Evolutionary conservation across 2,329 filamentous ascomycete genomes (phyloP), one percentile per base, ranked within the genome.

Genomic region (Penicillium sclerotiorum): DNA sequence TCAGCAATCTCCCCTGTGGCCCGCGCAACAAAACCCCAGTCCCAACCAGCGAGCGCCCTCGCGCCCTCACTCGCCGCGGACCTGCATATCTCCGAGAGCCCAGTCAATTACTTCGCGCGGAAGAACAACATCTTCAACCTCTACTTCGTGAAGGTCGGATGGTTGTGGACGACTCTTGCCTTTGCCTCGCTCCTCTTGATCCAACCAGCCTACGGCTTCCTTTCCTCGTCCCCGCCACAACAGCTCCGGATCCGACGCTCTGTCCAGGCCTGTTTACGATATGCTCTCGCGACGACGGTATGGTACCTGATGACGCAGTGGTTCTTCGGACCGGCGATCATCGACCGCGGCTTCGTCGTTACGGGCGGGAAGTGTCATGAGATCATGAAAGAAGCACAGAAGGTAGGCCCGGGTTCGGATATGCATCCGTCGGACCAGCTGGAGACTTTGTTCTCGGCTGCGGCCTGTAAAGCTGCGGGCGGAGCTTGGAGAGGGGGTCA

Each of bases 301-400:
- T 99, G 94, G 94, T 78, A 90, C 35, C 74, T 90, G 32, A 85
- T 94, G 15, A 99, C 94, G 57, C 94, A 97, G 76, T 97, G 94
- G 94, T 97, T 86, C 71, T 96, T 99, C 64, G 94, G 94, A 0
- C 86, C 94, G 2, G 80, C 91, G 17, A 77, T 99, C 41, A 93
- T 97, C 62, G 94, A 99, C 69, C 86, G 92, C 49, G 84, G 88
- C 3, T 99, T 97, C 69, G 79, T 84, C n/a, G 82, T 90, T 70
- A 96, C 90, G 0, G 94, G 94, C 3, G 94, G 94, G 1, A 82
- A 82, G 63, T 99, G 94, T 69, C 85, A 90, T 66, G 62, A 83
- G 12, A 76, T 83, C 1, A 67, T 73, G 9, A 72, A 75, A 53
- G 79, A 79, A 25, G 72, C 75, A 4, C 68, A 72, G 32, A 58